phyloP scores from a whole-genome alignment of 1,284 basidiomycete genomes.

The Cutaneotrichosporon cutaneum region DNA sequence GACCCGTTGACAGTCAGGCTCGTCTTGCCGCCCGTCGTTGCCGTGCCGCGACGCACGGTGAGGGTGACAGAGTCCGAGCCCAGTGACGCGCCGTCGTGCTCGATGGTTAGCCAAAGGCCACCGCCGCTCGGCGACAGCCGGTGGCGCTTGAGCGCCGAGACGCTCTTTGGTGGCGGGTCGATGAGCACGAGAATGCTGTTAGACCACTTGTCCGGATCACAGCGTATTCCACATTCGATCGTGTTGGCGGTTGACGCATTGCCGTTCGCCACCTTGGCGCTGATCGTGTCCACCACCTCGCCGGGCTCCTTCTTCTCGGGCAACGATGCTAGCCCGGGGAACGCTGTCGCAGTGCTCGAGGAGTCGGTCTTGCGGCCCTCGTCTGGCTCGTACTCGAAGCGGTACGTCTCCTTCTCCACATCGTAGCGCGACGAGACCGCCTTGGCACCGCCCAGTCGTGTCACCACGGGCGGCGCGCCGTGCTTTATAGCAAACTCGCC shows the following conservation, averaged over 20 bases:
- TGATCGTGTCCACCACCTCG: slow-evolving; percentile 7
- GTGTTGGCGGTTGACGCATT: slow-evolving; percentile 13
- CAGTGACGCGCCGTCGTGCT: slow-evolving; percentile 75
- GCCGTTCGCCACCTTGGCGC: slow-evolving; percentile 6
- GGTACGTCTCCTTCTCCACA: slow-evolving; percentile 77
- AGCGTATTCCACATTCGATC: slow-evolving; percentile 91
- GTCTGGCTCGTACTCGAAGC: slow-evolving; percentile 78
- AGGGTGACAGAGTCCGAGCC: slow-evolving; percentile 70
- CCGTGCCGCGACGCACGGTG: slow-evolving; percentile 66
- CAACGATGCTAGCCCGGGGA: slow-evolving; percentile 15
- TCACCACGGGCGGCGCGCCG: slow-evolving; percentile 87
- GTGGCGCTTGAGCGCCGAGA: slow-evolving; percentile 83
- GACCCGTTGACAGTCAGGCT: slow-evolving; percentile 87
- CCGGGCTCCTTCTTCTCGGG: background rate
- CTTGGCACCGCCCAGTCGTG: slow-evolving; percentile 75
- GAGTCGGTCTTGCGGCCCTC: slow-evolving; percentile 58
- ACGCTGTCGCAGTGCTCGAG: slow-evolving; percentile 47
- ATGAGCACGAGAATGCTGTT: slow-evolving; percentile 83
- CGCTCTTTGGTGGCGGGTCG: slow-evolving; percentile 85
- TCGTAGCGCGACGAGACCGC: slow-evolving; percentile 76
- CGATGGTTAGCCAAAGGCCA: slow-evolving; percentile 93
- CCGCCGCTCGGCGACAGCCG: slow-evolving; percentile 82
- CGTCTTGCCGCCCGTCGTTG: slow-evolving; percentile 58
- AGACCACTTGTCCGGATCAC: slow-evolving; percentile 91
- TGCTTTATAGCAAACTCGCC: slow-evolving; percentile 93